Base-by-base conservation (phyloP, 2,329 filamentous ascomycete genomes). In the Teratosphaeria zuluensis region DNA sequence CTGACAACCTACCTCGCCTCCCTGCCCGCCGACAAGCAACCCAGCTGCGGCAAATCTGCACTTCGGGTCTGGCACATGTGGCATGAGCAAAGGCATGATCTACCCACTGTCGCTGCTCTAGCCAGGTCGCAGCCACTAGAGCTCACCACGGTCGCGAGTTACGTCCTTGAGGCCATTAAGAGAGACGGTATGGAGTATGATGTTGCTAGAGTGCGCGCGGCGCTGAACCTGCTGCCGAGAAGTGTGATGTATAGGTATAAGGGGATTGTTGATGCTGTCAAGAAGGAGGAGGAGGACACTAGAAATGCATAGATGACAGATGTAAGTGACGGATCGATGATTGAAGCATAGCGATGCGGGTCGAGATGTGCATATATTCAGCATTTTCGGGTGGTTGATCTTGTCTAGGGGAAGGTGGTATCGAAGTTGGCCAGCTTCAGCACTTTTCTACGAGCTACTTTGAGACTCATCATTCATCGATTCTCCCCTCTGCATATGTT, bases 61-160 rank as follows among this genome's bases (percentile, higher is more conserved):
- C 52, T 55, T 14, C 54, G 54, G 14, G 14, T 32, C 51, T 57
- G 51, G 46, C 81, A 80, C 62, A 71, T 90, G 21, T 90, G 87
- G 87, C 75, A 84, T 57, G 78, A 84, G 58, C 69, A 77, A 7
- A 73, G 76, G 12, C 73, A 88, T 19, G 63, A 69, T 0, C 75
- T 84, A 0, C 66, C 72, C 0, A 72, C 75, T 0, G 74, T 88
- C 16, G 84, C 84, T 1, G 71, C 67, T 2, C 62, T 87, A 1
- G 72, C 87, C n/a, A 77, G 85, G 1, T 74, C 83, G 9, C 84
- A 84, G 14, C 84, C 86, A 1, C 69, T 89, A 2, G 75, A 80
- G 61, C 74, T 71, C 0, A 70, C 65, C 14, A 88, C 84, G 0
- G 82, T 88, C 1, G 74, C 77, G 1, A 71, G 66, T 0, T 87